Percentiles rank a stretch among this genome's conserved stretches.
Conservation (phyloP, 495 filamentous ascomycete genomes). For the Lophiostoma macrostomum region DNA sequence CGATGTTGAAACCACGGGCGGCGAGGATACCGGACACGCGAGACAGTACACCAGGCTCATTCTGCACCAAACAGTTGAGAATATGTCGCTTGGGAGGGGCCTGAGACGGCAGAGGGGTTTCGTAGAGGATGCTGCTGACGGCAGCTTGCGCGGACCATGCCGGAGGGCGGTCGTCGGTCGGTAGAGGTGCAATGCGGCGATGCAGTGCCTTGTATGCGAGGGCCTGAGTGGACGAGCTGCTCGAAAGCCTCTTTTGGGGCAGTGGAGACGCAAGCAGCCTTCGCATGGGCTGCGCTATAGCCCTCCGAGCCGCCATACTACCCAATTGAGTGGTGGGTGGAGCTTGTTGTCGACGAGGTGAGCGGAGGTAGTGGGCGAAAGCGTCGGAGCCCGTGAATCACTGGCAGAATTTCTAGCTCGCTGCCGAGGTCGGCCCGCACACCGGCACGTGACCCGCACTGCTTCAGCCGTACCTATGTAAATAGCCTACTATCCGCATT, state of each 20-base stretch:
- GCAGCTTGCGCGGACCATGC: constrained; percentile 93
- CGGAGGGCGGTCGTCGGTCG: constrained; percentile 67
- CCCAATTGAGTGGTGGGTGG: too few species aligned
- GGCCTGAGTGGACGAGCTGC: constrained; percentile 78
- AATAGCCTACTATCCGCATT: too few species aligned
- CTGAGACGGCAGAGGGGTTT: constrained; percentile 81
- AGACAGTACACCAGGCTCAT: constrained; percentile 95
- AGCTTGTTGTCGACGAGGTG: too few species aligned
- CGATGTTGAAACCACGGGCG: constrained; percentile 97
- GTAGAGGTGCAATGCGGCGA: constrained; percentile 78
- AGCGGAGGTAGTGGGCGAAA: too few species aligned
- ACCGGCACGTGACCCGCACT: too few species aligned
- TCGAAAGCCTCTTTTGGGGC: constrained; percentile 14
- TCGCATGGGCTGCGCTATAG: constrained; percentile 36
- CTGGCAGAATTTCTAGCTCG: too few species aligned
- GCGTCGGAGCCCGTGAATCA: too few species aligned
- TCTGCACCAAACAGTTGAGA: constrained; percentile 97
- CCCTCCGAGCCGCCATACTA: constrained; percentile 46
- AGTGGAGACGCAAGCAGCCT: constrained; percentile 3
- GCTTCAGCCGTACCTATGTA: too few species aligned
- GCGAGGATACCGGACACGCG: constrained; percentile 95
- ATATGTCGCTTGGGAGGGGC: constrained; percentile 89
- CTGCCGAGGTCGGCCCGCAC: too few species aligned
- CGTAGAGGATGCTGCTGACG: constrained; percentile 97
- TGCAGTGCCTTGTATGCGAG: constrained; percentile 97